These are phyloP conservation scores for Candida sonorensis DNA, from an alignment of 805 yeast species.

Conservation along the genomic window DNA sequence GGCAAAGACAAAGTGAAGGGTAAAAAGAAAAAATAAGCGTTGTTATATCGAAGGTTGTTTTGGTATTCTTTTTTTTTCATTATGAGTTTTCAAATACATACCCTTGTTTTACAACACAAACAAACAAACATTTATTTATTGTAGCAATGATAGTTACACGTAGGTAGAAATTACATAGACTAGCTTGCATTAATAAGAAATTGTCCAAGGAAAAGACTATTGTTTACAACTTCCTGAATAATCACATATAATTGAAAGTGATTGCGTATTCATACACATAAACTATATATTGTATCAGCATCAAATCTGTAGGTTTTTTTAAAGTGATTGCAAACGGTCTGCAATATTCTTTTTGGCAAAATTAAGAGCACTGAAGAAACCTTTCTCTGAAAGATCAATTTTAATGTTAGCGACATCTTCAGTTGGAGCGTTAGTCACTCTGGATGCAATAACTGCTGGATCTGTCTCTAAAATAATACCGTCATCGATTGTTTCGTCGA, in stretches of 20 bases:
- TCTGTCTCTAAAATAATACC: conserved; percentile 91
- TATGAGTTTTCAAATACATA: not conserved
- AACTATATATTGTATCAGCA: not conserved
- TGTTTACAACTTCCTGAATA: too few species aligned
- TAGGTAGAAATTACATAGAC: too few species aligned
- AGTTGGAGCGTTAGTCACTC: conserved; percentile 85
- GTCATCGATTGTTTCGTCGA: conserved; percentile 91
- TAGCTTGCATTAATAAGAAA: too few species aligned
- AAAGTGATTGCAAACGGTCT: conserved; percentile 35
- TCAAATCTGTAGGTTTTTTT: not conserved
- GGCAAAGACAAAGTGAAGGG: conserved; percentile 9
- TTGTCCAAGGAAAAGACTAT: too few species aligned
- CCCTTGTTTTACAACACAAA: too few species aligned
- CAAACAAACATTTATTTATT: too few species aligned
- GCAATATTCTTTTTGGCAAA: conserved; percentile 69
- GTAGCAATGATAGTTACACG: too few species aligned
- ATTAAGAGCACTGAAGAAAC: conserved; percentile 76
- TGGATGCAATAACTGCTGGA: conserved; percentile 74
- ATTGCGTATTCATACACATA: too few species aligned
- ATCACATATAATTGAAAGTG: too few species aligned
- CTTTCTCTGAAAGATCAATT: conserved; percentile 66
- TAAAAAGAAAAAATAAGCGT: conserved; percentile 18
- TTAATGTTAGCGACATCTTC: conserved; percentile 54
- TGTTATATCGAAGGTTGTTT: not conserved
- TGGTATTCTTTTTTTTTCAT: not conserved